phyloP scores from a whole-genome alignment of 306 rosid species.

The Acacia confusa region DNA sequence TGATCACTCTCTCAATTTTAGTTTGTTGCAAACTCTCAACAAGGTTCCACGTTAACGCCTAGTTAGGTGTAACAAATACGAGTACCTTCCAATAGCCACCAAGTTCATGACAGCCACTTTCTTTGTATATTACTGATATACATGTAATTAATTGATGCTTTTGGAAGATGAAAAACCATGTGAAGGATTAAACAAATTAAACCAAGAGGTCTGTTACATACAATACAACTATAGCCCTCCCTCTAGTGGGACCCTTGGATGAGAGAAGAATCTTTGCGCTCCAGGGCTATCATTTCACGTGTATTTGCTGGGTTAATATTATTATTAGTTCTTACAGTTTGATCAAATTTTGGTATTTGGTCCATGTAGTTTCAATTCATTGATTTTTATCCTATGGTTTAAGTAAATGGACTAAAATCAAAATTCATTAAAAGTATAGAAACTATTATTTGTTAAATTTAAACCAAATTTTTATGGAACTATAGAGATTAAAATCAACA shows the following conservation, averaged over 20 bases:
- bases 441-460: no score
- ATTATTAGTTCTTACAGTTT: no score
- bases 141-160: not conserved
- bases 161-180: not conserved
- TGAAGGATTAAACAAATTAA: not conserved
- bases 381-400: no score
- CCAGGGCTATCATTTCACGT: slow-evolving; percentile 36
- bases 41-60: not conserved
- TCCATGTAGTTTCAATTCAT: no score
- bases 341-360: no score
- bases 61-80: not conserved
- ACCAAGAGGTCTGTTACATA: not conserved
- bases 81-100: not conserved
- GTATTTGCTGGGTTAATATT: not conserved
- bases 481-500: no score
- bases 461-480: no score
- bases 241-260: slow-evolving; percentile 36
- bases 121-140: not conserved
- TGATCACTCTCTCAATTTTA: not conserved
- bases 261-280: not conserved
- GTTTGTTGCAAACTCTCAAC: not conserved
- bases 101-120: not conserved
- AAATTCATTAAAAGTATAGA: no score
- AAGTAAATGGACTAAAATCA: no score
- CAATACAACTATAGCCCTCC: not conserved